A percentile compares a stretch with the other conserved stretches of the same genome.
These are phyloP conservation scores for Venustampulla echinocandica DNA, from an alignment of 495 filamentous ascomycete species.

Conservation along the genomic window DNA sequence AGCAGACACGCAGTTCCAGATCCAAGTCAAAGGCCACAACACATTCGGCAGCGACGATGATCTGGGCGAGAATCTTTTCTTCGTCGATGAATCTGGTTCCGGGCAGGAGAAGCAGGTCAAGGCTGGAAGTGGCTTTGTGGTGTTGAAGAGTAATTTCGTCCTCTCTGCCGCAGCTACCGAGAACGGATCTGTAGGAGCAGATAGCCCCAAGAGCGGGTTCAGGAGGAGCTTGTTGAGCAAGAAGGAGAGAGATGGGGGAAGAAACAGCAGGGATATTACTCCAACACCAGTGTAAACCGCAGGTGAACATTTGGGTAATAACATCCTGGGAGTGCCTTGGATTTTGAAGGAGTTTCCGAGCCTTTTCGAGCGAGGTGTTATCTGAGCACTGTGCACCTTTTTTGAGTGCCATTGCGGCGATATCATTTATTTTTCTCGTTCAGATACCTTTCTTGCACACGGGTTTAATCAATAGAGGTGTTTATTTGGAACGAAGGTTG, in stretches of 20 bases:
- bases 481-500: no score
- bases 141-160: conserved; percentile 57
- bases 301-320: no score
- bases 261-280: conserved; percentile 30
- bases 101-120: conserved; percentile 65
- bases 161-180: no score
- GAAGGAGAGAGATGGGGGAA: conserved; percentile 36
- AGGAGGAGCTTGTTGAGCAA: conserved; percentile 44
- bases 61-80: conserved; percentile 79
- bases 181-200: conserved; percentile 30
- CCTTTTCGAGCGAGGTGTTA: no score
- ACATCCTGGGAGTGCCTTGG: no score
- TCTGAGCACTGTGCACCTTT: no score
- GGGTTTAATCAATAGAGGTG: no score
- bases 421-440: no score
- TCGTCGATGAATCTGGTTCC: conserved; percentile 72
- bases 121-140: conserved; percentile 59
- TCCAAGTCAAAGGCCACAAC: conserved; percentile 75
- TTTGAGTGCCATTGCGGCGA: no score
- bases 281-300: conserved; percentile 25
- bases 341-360: no score
- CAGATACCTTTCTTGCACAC: no score
- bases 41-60: conserved; percentile 72
- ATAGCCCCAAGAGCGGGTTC: conserved; percentile 45
- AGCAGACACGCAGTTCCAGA: conserved; percentile 76